Base-by-base conservation (phyloP, 495 filamentous ascomycete species). In the Penicillium coprophilum region DNA sequence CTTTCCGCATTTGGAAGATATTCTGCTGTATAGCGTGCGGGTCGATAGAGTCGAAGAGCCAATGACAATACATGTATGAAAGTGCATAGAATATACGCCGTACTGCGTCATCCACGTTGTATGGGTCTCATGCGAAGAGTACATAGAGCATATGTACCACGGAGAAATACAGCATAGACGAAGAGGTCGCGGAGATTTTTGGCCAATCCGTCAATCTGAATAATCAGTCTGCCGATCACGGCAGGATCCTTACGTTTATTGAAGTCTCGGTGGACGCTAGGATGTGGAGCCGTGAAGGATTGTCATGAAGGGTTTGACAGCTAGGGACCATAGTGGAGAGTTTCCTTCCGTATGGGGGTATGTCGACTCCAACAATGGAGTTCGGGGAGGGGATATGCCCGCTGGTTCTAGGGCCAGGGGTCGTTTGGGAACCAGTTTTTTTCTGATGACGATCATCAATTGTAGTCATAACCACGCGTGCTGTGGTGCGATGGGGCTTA, bases 221-320 rank as follows among this genome's bases (percentile, higher is more conserved):
- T 7, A 46, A 21, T 38, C 21, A 24, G 21, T 10, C 11, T 31
- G 52, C 19, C 51, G 51, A 54, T 54, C 41, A 15, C 21, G 30
- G 31, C 50, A 31, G 34, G 38, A 39, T 48, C 46, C 36, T 40
- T 50, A 7, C n/a, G n/a, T 38, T 19, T 50, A 19, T 38, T 27
- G 30, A 19, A 45, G 27, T 34, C 39, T 17, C 51, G 41, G 20
- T 27, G 38, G 30, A 46, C 27, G n/a, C 51, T 54, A 54, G 41
- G 10, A 15, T 28, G 52, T 46, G 41, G 41, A 30, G 43, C 40
- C 31, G 7, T 5, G 15, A 34, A 13, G 31, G 30, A 24, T 38
- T 54, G 41, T 31, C 41, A 54, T 39, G 41, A 24, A 23, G 52
- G 7, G 36, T 30, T 38, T 54, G 52, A 46, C 40, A 54, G 51